These are phyloP conservation scores for Hypoxylon sp. DNA, from an alignment of 2,329 filamentous ascomycete genomes.

Conservation along the genomic window DNA sequence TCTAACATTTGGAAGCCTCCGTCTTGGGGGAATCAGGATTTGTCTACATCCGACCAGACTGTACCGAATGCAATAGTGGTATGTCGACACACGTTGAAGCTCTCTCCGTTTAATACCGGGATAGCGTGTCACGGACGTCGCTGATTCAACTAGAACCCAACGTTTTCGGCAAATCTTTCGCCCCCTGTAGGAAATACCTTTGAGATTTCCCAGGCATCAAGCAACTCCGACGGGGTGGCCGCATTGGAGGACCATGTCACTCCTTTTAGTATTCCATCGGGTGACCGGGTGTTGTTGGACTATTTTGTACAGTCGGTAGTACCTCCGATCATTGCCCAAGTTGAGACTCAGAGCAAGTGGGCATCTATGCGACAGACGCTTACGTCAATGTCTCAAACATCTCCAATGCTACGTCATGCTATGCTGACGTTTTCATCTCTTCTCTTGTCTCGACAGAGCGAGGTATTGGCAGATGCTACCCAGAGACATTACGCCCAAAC, in stretches of 20 bases:
- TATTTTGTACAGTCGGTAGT: constrained; percentile 65
- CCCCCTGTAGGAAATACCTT: constrained; percentile 17
- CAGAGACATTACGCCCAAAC: constrained; percentile 58
- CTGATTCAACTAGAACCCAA: constrained; percentile 24
- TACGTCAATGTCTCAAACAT: constrained; percentile 63
- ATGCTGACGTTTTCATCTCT: constrained; percentile 68
- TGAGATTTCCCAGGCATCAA: constrained; percentile 26
- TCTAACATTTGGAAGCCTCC: constrained; percentile 54
- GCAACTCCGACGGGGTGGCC: constrained; percentile 33
- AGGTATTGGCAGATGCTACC: constrained; percentile 53
- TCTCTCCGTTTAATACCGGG: background rate
- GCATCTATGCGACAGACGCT: constrained; percentile 64
- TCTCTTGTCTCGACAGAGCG: constrained; percentile 57
- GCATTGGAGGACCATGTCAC: constrained; percentile 42
- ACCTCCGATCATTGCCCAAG: constrained; percentile 67
- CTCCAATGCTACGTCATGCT: constrained; percentile 63
- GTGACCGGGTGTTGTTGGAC: constrained; percentile 60
- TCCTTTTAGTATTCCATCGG: constrained; percentile 48
- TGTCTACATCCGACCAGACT: constrained; percentile 32
- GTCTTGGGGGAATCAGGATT: constrained; percentile 23
- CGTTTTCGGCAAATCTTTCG: constrained; percentile 25
- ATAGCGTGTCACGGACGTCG: background rate
- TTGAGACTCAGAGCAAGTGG: constrained; percentile 68
- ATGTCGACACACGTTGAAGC: constrained; percentile 19
- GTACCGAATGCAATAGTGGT: constrained; percentile 47